Base-by-base conservation (phyloP, 441 rosid genomes). In the Euphorbia schlechtendalii region DNA sequence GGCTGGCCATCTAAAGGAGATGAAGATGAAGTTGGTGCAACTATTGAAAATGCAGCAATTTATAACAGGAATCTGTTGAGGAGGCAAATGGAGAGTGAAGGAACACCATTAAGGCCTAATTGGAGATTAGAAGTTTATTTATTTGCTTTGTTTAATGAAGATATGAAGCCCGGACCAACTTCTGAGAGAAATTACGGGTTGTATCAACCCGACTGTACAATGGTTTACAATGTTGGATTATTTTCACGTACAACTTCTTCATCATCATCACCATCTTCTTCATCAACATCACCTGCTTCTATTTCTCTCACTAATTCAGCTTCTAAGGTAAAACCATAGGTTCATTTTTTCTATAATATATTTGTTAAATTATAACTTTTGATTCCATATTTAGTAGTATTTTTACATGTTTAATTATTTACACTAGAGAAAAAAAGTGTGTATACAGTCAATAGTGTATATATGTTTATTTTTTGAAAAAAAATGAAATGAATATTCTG, bases 1-100 rank as follows among this genome's bases (percentile, higher is more conserved):
- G 97, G 97, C 0, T 90, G 97, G 97, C 97, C 97, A 0, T 90
- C 97, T 0, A 82, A 74, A 58, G 97, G 97, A 14, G 96, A 88
- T 7, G 74, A 69, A 10, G 59, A 71, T 38, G 97, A 90, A 75
- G 70, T 73, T 6, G 97, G 97, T 41, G 97, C 97, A 2, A 73
- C 81, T 4, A 66, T 77, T 21, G 79, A 81, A 51, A 86, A 90
- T 74, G 97, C 97, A 0, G 86, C 74, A 41, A 34, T 72, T 32
- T 90, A 84, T 57, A 87, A 86, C 22, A 76, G 80, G 17, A 90
- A 88, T 57, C 27, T 90, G 71, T 14, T 90, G 79, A 66, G 68
- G 48, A 77, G 81, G 62, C 67, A 84, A 55, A 64, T 77, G 70
- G 62, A 61, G 58, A 80, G 70, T 70, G 80, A 84, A 67, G 91